Percentiles rank a stretch among this genome's conserved stretches.
Conservation (phyloP, 257 asterid species). For the Forsythia viridissima region DNA sequence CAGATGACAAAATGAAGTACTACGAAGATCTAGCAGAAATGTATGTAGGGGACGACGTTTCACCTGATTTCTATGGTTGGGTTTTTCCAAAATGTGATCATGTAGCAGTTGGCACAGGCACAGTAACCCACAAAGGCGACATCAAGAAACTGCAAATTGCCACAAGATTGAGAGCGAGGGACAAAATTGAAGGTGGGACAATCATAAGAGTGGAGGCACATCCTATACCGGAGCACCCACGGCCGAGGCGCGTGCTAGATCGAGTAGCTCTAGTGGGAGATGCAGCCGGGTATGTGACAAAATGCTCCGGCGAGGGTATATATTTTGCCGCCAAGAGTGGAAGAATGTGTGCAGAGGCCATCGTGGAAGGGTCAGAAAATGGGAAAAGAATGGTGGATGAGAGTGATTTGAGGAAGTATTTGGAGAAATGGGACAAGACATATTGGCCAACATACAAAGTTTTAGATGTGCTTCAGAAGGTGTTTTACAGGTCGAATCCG, state of each 20-base stretch:
- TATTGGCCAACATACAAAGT: conserved; percentile 95
- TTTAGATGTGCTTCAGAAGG: conserved; percentile 79
- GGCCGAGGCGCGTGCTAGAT: conserved; percentile 65
- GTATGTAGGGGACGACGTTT: conserved; percentile 94
- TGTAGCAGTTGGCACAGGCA: conserved; percentile 95
- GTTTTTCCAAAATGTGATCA: conserved; percentile 96
- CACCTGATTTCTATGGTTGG: conserved; percentile 96
- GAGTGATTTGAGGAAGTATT: conserved; percentile 71
- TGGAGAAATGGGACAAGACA: conserved; percentile 89
- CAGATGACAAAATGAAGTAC: conserved; percentile 85
- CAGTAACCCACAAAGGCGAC: conserved; percentile 87
- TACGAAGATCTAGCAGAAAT: conserved; percentile 79
- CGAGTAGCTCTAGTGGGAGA: conserved; percentile 84
- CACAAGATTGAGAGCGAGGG: conserved; percentile 71
- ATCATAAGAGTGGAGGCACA: conserved; percentile 94
- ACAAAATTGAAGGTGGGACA: conserved; percentile 70
- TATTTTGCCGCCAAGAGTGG: conserved; percentile 93
- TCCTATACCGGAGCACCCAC: conserved; percentile 89
- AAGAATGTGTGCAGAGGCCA: conserved; percentile 93
- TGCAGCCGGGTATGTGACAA: conserved; percentile 90
- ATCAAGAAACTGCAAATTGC: conserved; percentile 81
- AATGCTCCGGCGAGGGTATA: conserved; percentile 92
- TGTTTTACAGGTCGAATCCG: conserved; percentile 82
- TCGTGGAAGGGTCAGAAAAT: conserved; percentile 79
- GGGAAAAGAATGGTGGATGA: conserved; percentile 84